Base-by-base conservation (phyloP, 2,329 filamentous ascomycete species). In the Fusarium lateritium region DNA sequence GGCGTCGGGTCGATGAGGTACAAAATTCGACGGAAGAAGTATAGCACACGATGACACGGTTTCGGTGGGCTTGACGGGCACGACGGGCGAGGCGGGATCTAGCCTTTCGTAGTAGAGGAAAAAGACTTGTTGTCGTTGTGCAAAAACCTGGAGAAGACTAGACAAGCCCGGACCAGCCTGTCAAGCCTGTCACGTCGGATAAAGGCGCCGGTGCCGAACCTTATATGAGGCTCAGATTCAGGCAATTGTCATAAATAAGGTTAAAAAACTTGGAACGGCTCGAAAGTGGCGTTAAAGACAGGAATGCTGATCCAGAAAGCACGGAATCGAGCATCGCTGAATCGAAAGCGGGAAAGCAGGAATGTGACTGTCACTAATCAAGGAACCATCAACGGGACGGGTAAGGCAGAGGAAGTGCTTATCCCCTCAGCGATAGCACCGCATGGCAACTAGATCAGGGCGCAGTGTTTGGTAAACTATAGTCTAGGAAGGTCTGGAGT, bases 301-400 rank as follows among this genome's bases (percentile, higher is more conserved):
- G 71, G 71, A 74, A 73, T 74, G 71, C 43, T 56, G 43, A 47
- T 49, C 28, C 49, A 59, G 55, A 44, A 22, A 38, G 38, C 46
- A 44, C 64, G 62, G 44, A 50, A 58, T 71, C 47, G 58, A 63
- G 49, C 33, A 52, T 56, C 46, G 49, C 49, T 60, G 26, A 36
- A 50, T 67, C 46, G 49, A 54, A 64, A 62, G 56, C 50, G 55
- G 56, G 44, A 28, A 21, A 49, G 15, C 31, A 72, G 71, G 71
- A 73, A 73, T 73, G 71, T 70, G 71, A 73, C 57, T 53, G 59
- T 66, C 59, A 42, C 67, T 70, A 68, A 72, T 51, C 66, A 55
- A 67, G 57, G 67, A 67, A 70, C 67, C 57, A 67, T 57, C 45
- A 54, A 49, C 63, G 46, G 57, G 67, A 67, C 66, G 65, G 62